These are phyloP conservation scores for Ceratobasidium sp. DNA, from an alignment of 1,284 basidiomycete species.

Conservation along the genomic window DNA sequence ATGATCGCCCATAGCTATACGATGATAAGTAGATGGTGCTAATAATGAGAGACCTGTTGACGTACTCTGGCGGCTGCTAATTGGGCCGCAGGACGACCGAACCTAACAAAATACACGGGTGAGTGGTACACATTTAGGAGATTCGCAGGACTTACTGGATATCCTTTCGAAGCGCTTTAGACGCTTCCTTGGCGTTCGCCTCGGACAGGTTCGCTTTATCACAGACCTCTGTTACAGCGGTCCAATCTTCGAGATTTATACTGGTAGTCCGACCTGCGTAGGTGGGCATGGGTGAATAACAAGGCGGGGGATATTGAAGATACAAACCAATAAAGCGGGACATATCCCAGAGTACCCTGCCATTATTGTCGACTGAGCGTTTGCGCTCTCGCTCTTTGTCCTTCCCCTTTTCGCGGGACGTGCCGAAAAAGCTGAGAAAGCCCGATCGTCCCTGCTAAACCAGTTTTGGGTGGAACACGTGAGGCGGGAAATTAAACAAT, in stretches of 20 bases:
- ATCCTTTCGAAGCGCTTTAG: conserved; percentile 77
- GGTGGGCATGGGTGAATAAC: neutral
- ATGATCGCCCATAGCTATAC: conserved; percentile 85
- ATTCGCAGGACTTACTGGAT: conserved; percentile 70
- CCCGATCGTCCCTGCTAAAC: conserved; percentile 1
- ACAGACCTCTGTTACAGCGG: conserved; percentile 80
- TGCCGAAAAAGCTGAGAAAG: conserved; percentile 25
- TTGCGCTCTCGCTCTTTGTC: conserved; percentile 27
- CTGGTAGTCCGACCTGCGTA: conserved; percentile 76
- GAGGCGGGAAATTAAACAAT: neutral
- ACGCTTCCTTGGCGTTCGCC: conserved; percentile 77
- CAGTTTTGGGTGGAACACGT: too few species aligned
- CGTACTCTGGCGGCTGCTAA: conserved; percentile 52
- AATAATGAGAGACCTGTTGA: conserved; percentile 10
- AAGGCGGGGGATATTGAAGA: neutral
- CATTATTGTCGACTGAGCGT: conserved; percentile 47
- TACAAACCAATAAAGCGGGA: conserved; percentile 17
- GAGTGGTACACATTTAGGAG: neutral
- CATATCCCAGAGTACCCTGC: conserved; percentile 25
- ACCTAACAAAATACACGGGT: conserved; percentile 44
- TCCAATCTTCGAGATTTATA: conserved; percentile 82
- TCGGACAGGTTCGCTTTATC: conserved; percentile 78
- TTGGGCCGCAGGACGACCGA: conserved; percentile 52
- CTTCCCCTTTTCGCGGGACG: conserved; percentile 51
- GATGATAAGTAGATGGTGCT: conserved; percentile 43